These are phyloP conservation scores for Leptoxyphium fumago DNA, from an alignment of 2,329 filamentous ascomycete genomes.

Conservation along the genomic window DNA sequence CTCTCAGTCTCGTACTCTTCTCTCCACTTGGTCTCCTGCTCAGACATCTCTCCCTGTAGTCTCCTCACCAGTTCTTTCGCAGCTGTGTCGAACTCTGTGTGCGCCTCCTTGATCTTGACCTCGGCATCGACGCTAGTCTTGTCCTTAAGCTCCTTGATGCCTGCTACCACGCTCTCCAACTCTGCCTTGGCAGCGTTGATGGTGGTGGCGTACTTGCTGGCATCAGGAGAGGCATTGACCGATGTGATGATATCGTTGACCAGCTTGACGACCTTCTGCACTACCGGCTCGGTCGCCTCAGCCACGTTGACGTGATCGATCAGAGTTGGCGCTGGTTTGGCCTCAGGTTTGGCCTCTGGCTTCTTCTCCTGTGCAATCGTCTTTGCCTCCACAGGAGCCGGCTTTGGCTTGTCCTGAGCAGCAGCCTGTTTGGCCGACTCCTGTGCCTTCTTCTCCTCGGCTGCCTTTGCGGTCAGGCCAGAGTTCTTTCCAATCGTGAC, in stretches of 20 bases:
- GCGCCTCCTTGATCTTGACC: conserved; percentile 53
- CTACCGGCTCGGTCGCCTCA: conserved; percentile 68
- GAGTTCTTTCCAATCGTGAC: conserved; percentile 76
- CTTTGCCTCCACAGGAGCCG: conserved; percentile 14
- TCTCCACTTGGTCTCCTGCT: conserved; percentile 70
- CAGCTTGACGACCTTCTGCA: conserved; percentile 88
- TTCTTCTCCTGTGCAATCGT: conserved; percentile 5
- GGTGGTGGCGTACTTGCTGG: conserved; percentile 60
- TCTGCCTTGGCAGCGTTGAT: conserved; percentile 78
- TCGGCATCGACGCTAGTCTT: conserved; percentile 57
- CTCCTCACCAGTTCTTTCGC: conserved; percentile 76
- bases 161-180: conserved; percentile 59
- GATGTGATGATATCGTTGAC: conserved; percentile 92
- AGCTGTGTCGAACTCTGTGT: conserved; percentile 71
- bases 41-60: conserved; percentile 69
- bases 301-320: conserved; percentile 67
- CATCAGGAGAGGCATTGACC: conserved; percentile 72
- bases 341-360: conserved; percentile 10
- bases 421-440: conserved; percentile 31
- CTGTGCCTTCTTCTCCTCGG: conserved; percentile 37
- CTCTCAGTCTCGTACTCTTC: conserved; percentile 82
- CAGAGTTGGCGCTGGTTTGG: conserved; percentile 30
- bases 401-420: conserved; percentile 21
- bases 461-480: conserved; percentile 67
- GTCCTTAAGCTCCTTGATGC: conserved; percentile 61